Base-by-base conservation (phyloP, 164 flowering plant genomes). In the Aristolochia contorta region DNA sequence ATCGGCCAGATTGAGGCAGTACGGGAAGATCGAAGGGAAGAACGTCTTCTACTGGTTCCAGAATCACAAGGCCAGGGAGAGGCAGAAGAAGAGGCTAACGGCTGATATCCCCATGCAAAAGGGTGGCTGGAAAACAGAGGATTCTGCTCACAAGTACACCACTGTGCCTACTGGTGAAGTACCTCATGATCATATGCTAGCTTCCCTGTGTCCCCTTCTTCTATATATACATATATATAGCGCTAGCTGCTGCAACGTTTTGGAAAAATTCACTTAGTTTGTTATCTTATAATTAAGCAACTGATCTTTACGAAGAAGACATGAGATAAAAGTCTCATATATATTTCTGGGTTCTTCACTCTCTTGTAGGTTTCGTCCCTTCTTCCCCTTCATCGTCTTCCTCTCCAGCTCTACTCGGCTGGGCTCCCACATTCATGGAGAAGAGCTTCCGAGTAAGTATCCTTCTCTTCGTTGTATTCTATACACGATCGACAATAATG, bases 11-110 rank as follows among this genome's bases (percentile, higher is more conserved):
- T 72, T 93, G 16, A 70, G 91, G 37, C 91, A 85, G 74, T 93
- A 86, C 60, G 99, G 99, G 1, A 86, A 88, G 79, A 91, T 93
- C 14, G 99, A 93, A 66, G 99, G 99, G 65, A 93, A 93, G 73
- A 93, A 93, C 58, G 99, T 93, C 18, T 93, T 93, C 68, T 93
- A 93, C 59, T 93, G 99, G 99, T 93, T 93, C 67, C 99, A 93
- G 75, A 93, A 93, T 69, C 97, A 93, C 54, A 93, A 93, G 61
- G 99, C 99, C 55, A 78, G 99, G 12, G 96, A 93, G 67, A 78
- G 99, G 54, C 99, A 88, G 75, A 90, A 88, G 81, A 89, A 82
- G 70, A 74, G 87, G 24, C 77, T 85, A 72, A 81, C 78, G n/a
- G 32, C 71, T 58, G 69, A 70, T 62, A 55, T 64, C 43, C 62